Conservation (phyloP, 352 stramenopile species). For the Pythium vanterpoolii region DNA sequence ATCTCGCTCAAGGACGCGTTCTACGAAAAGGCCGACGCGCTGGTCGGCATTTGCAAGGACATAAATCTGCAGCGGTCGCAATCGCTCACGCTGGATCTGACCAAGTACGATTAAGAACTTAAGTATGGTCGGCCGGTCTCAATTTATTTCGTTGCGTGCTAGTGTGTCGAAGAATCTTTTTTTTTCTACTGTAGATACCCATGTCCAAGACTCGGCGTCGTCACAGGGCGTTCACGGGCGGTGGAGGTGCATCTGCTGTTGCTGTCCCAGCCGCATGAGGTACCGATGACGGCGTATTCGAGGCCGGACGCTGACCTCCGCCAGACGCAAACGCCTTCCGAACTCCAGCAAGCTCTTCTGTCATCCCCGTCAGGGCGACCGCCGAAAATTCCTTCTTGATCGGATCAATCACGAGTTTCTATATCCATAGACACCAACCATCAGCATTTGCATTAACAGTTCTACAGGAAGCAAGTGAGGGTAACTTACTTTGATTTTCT, state of each 20-base stretch:
- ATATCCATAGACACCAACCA: not conserved
- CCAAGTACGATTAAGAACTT: constrained; percentile 36
- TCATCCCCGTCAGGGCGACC: constrained; percentile 51
- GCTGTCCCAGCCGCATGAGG: not conserved
- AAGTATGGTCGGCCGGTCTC: not conserved
- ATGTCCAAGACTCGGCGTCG: not conserved
- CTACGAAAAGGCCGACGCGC: constrained; percentile 92
- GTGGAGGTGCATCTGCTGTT: not conserved
- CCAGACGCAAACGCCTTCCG: constrained; percentile 46
- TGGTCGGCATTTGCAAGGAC: constrained; percentile 92
- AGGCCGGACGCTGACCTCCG: not conserved
- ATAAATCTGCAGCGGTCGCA: constrained; percentile 68
- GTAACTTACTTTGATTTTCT: constrained; percentile 66
- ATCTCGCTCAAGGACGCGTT: constrained; percentile 99
- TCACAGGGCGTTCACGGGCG: not conserved
- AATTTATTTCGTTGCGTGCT: not conserved
- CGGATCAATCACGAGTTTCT: constrained; percentile 85
- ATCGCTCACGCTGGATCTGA: constrained; percentile 82
- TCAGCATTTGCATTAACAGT: not conserved
- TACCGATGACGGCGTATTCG: not conserved
- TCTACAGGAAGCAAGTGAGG: not conserved
- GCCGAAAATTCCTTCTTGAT: constrained; percentile 79
- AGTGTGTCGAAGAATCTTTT: not conserved
- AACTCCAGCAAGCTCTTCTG: constrained; percentile 55
- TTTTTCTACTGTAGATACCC: not conserved